Percentiles rank a stretch among this genome's conserved stretches.
Conservation (phyloP, 306 rosid genomes). For the Fragaria ananassa region DNA sequence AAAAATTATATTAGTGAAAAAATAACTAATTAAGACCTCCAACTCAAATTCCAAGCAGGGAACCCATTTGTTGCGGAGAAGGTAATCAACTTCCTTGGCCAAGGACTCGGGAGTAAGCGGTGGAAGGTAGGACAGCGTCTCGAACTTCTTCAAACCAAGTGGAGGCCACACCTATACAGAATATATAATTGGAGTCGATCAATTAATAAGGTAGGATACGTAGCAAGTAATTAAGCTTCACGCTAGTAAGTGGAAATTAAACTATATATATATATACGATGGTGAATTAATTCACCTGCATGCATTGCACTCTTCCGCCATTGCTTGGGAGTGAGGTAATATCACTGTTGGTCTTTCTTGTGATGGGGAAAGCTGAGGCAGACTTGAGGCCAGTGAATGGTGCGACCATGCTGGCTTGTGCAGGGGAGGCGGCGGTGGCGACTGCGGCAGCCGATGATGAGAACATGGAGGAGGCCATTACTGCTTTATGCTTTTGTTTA, state of each 20-base stretch:
- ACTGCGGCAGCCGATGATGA: constrained; percentile 46
- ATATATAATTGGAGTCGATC: neutral
- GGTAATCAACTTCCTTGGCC: constrained; percentile 57
- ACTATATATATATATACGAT: too few relatives aligned
- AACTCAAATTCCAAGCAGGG: constrained; percentile 72
- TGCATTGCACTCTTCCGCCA: constrained; percentile 66
- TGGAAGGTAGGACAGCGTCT: constrained; percentile 85
- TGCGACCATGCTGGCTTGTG: constrained; percentile 50
- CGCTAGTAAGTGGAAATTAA: too few relatives aligned
- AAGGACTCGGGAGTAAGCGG: neutral
- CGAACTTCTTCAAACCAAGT: constrained; percentile 51
- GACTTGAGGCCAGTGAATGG: constrained; percentile 70
- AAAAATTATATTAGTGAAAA: neutral
- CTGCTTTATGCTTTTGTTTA: neutral
- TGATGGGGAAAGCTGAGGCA: constrained; percentile 42
- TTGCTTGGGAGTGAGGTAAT: constrained; percentile 61
- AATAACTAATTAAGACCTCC: constrained; percentile 19
- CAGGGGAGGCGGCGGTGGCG: constrained; percentile 46
- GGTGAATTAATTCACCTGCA: constrained; percentile 36
- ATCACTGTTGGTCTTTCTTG: constrained; percentile 53
- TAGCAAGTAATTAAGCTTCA: neutral
- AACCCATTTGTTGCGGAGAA: constrained; percentile 47
- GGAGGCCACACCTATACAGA: constrained; percentile 70
- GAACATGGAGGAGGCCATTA: constrained; percentile 63
- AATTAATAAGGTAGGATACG: neutral